phyloP scores from a whole-genome alignment of 768 basidiomycete species.

The Mycena indigotica region DNA sequence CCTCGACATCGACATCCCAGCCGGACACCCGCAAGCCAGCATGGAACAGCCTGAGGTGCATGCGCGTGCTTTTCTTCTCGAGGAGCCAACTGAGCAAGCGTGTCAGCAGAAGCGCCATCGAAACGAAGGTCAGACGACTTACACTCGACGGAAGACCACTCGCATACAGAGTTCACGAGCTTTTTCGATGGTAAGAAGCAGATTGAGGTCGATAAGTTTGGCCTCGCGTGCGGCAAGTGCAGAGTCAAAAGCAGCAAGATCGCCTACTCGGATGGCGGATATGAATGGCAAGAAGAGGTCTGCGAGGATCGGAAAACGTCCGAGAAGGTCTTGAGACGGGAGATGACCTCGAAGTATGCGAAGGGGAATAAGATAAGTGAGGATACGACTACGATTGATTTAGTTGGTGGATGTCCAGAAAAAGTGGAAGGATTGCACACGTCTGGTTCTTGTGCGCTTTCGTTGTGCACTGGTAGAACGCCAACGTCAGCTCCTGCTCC shows the following conservation, averaged over 20 bases:
- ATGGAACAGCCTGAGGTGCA: not conserved
- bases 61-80: not conserved
- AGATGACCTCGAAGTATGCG: slow-evolving; percentile 86
- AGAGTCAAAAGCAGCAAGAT: slow-evolving; percentile 76
- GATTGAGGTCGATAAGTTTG: not conserved
- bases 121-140: too few species aligned
- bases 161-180: not conserved
- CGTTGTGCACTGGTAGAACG: slow-evolving; percentile 81
- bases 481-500: slow-evolving; percentile 83
- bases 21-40: not conserved
- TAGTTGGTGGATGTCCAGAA: too few species aligned
- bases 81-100: too few species aligned
- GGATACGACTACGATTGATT: too few species aligned
- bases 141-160: not conserved
- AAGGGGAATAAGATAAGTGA: slow-evolving; percentile 89
- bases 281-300: slow-evolving; percentile 83
- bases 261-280: slow-evolving; percentile 76
- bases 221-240: slow-evolving; percentile 36
- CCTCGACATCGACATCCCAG: slow-evolving; percentile 44
- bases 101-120: too few species aligned
- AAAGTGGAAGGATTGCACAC: too few species aligned
- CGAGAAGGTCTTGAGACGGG: slow-evolving; percentile 71
- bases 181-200: not conserved
- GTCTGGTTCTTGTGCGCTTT: slow-evolving; percentile 76
- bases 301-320: slow-evolving; percentile 70